Base-by-base conservation (phyloP, 495 filamentous ascomycete genomes). In the Penicillium canariense region DNA sequence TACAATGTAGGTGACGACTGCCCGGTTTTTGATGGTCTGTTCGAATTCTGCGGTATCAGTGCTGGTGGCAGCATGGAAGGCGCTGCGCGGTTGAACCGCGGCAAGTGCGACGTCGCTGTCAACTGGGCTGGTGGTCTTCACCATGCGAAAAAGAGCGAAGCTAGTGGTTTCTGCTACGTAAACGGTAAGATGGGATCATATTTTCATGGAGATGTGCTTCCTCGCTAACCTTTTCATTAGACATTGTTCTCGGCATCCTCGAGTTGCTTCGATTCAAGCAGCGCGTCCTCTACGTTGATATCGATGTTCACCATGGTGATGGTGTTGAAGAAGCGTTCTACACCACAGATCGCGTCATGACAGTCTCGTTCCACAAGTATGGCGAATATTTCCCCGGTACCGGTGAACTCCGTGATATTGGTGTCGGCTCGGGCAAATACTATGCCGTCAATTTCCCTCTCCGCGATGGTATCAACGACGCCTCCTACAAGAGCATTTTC, bases 1-100 rank as follows among this genome's bases (percentile, higher is more conserved):
- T 98, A 96, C 78, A 98, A 97, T 55, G 94, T 98, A 46, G 94
- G 94, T 40, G 94, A 98, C 57, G 94, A 98, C 60, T 97, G 94
- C 68, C 94, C 94, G 0, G 93, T 98, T 1, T 98, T 98, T 58
- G 95, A 97, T 60, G 94, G 94, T 22, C 83, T 98, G 2, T 98
- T 97, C 62, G 92, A 98, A 67, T 98, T 97, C 73, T 98, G 95
- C 66, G 91, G 91, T 7, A 96, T 97, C 62, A 96, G 91, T 67
- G 94, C 95, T 15, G 94, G 94, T 56, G 94, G 94, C 31, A 96
- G 90, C 62, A 96, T 98, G 87, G 95, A 97, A 68, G 94, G 94
- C 40, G 94, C 94, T 22, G 93, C 91, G 5, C 82, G 95, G 31
- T 73, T 98, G 43, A 96, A 97, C 60, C 83, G 93, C 40, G 86